phyloP scores from a whole-genome alignment of 2,329 filamentous ascomycete genomes.

The Ceratocystiopsis sp. region DNA sequence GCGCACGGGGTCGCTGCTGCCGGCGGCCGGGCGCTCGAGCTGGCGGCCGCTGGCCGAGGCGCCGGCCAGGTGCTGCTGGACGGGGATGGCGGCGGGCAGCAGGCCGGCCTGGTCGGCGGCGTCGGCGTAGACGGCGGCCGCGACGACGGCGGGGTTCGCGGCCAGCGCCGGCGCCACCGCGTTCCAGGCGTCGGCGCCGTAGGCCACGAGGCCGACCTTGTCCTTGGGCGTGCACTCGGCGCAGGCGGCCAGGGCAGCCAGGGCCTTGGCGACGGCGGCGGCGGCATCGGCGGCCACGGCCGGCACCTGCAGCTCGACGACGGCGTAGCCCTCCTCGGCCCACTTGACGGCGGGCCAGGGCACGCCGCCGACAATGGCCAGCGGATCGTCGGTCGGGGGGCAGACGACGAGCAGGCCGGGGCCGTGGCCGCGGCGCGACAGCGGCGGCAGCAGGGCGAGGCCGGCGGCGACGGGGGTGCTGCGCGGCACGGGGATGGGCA shows the following conservation, averaged over 20 bases:
- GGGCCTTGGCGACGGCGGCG: constrained; percentile 1
- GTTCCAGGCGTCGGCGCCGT: constrained; percentile 10
- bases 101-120: neutral
- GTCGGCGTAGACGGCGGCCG: constrained; percentile 8
- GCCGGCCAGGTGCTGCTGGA: constrained; percentile 3
- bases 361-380: constrained; percentile 2
- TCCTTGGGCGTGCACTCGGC: constrained; percentile 10
- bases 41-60: neutral
- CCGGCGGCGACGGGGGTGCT: neutral
- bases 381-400: neutral
- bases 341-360: constrained; percentile 39
- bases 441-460: constrained; percentile 2
- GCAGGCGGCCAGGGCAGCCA: constrained; percentile 14
- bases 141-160: constrained; percentile 4
- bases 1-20: neutral
- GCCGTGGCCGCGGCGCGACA: constrained; percentile 1
- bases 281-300: constrained; percentile 17
- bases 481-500: too few relatives aligned
- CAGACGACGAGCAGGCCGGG: constrained; percentile 1
- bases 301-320: constrained; percentile 33
- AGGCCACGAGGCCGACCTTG: constrained; percentile 11
- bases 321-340: constrained; percentile 53
- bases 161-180: neutral
- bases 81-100: neutral
- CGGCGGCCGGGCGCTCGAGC: neutral